A percentile compares a stretch with the other conserved stretches of the same genome.
Evolutionary conservation across 805 yeast species (phyloP).

Genomic region (Yarrowia keelungensis): DNA sequence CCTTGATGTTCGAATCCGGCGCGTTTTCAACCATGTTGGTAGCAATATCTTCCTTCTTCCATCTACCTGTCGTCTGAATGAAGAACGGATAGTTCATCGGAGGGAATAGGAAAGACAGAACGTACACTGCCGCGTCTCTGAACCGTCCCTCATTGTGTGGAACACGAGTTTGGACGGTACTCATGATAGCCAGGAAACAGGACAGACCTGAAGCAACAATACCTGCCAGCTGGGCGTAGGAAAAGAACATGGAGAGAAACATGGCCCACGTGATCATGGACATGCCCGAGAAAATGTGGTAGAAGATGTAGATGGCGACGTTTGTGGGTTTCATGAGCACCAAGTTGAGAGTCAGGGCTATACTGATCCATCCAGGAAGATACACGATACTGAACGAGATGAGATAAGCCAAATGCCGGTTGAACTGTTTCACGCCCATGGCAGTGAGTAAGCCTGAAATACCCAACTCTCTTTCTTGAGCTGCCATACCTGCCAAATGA

Average conservation of each 20-base stretch:
- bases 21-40: constrained; percentile 45
- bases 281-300: constrained; percentile 49
- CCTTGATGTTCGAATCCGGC: constrained; percentile 45
- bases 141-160: constrained; percentile 44
- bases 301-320: constrained; percentile 46
- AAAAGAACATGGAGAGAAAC: constrained; percentile 48
- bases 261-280: constrained; percentile 49
- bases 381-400: constrained; percentile 48
- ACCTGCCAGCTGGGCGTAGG: constrained; percentile 49
- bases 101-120: constrained; percentile 49
- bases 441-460: constrained; percentile 47
- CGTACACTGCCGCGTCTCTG: constrained; percentile 46
- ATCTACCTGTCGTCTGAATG: constrained; percentile 48
- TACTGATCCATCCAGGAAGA: constrained; percentile 49
- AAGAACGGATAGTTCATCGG: constrained; percentile 51
- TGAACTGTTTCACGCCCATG: constrained; percentile 48
- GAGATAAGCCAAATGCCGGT: constrained; percentile 47
- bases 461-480: constrained; percentile 50
- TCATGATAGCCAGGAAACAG: constrained; percentile 48
- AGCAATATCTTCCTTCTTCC: constrained; percentile 45
- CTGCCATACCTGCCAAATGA: constrained; percentile 50
- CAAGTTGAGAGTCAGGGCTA: constrained; percentile 45
- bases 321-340: constrained; percentile 46
- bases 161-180: constrained; percentile 48
- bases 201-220: constrained; percentile 49